Conservation (phyloP, 352 stramenopile genomes). For the Globisporangium heterothallicum region DNA sequence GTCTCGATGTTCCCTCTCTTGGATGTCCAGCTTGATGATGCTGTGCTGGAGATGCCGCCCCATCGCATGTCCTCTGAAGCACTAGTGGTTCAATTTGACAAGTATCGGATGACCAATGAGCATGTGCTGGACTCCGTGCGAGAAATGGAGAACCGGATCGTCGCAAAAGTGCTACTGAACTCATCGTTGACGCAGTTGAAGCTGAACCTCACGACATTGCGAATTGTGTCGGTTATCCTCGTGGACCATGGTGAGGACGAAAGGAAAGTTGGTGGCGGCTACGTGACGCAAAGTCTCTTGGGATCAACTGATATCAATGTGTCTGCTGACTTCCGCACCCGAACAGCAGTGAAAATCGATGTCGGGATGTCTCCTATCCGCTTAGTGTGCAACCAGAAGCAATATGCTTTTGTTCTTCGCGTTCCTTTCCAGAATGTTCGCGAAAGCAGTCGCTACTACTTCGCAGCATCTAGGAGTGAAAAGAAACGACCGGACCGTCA, state of each 20-base stretch:
- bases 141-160: slow-evolving; percentile 67
- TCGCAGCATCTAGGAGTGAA: slow-evolving; percentile 5
- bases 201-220: slow-evolving; percentile 54
- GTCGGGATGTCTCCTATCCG: slow-evolving; percentile 55
- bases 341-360: slow-evolving; percentile 46
- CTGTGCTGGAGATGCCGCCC: slow-evolving; percentile 69
- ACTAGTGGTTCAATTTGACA: slow-evolving; percentile 65
- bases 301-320: slow-evolving; percentile 60
- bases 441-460: slow-evolving; percentile 54
- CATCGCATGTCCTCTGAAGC: slow-evolving; percentile 76
- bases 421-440: slow-evolving; percentile 72
- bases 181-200: slow-evolving; percentile 70
- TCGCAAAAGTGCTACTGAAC: slow-evolving; percentile 83
- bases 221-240: slow-evolving; percentile 74
- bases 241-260: slow-evolving; percentile 33
- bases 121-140: slow-evolving; percentile 50
- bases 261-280: slow-evolving; percentile 31
- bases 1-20: slow-evolving; percentile 81
- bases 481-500: not conserved
- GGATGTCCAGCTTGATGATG: slow-evolving; percentile 62
- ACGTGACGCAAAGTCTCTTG: slow-evolving; percentile 62
- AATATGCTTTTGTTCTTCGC: slow-evolving; percentile 73
- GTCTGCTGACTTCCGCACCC: slow-evolving; percentile 54
- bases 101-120: slow-evolving; percentile 62
- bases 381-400: slow-evolving; percentile 78